A percentile compares a stretch with the other conserved stretches of the same genome.
phyloP scores from a whole-genome alignment of 805 yeast species.

The Lipomyces orientalis region DNA sequence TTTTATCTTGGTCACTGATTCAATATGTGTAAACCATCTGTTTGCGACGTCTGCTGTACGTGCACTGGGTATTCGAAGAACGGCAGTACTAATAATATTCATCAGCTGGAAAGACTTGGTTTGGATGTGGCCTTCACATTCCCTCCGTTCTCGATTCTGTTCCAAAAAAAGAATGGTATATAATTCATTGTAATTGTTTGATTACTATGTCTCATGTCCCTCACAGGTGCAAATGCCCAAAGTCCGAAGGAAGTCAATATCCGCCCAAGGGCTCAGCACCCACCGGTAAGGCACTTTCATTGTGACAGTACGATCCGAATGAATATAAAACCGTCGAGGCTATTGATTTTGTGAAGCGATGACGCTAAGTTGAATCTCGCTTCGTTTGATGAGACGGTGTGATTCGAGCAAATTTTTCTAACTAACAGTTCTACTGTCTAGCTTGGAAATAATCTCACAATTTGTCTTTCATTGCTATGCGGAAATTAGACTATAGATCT shows the following conservation, averaged over 20 bases:
- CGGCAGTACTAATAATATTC: neutral
- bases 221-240: constrained; percentile 39
- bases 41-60: constrained; percentile 30
- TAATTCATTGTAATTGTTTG: neutral
- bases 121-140: constrained; percentile 43
- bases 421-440: neutral
- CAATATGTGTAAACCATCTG: constrained; percentile 31
- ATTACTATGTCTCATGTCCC: neutral
- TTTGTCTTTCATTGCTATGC: neutral
- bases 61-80: neutral
- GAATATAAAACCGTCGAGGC: neutral
- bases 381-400: too few relatives aligned
- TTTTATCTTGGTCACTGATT: neutral
- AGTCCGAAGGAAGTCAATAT: constrained; percentile 34
- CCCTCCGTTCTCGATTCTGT: constrained; percentile 40
- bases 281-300: constrained; percentile 16
- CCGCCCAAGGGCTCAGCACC: constrained; percentile 37
- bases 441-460: neutral
- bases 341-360: neutral
- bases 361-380: neutral
- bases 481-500: neutral
- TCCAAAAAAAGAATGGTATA: constrained; percentile 40
- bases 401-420: neutral
- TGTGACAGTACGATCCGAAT: neutral
- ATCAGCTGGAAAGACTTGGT: constrained; percentile 42